These are phyloP conservation scores for Phytophthora megakarya DNA, from an alignment of 352 stramenopile genomes.

Conservation along the genomic window DNA sequence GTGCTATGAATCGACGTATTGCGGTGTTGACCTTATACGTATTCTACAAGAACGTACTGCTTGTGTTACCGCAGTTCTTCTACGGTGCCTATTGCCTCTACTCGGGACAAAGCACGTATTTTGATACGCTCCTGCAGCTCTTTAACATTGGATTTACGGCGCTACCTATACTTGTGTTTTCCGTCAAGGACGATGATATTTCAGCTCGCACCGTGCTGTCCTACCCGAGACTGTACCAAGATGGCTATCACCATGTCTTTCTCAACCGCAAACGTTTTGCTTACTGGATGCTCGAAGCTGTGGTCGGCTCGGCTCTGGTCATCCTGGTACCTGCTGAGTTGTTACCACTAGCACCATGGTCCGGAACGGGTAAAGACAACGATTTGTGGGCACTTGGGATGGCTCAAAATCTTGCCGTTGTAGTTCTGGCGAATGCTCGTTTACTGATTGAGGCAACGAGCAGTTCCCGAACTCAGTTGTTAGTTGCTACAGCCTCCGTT, in stretches of 20 bases:
- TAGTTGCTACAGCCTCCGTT: conserved; percentile 46
- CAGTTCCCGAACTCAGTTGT: conserved; percentile 27
- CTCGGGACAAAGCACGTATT: conserved; percentile 80
- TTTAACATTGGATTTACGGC: conserved; percentile 87
- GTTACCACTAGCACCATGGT: conserved; percentile 51
- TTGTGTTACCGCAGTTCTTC: conserved; percentile 83
- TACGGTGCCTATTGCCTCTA: conserved; percentile 75
- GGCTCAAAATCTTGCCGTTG: conserved; percentile 66
- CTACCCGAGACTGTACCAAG: conserved; percentile 61
- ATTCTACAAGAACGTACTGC: conserved; percentile 90
- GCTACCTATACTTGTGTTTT: conserved; percentile 68
- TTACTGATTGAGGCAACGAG: conserved; percentile 56
- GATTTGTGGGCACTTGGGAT: conserved; percentile 71
- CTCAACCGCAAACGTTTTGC: conserved; percentile 52
- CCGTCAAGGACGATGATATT: conserved; percentile 63
- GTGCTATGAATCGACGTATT: conserved; percentile 75
- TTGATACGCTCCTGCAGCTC: conserved; percentile 74
- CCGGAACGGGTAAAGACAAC: conserved; percentile 56
- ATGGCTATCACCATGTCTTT: conserved; percentile 54
- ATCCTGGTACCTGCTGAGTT: conserved; percentile 50
- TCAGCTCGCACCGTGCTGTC: conserved; percentile 45
- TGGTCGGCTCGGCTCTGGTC: conserved; percentile 53
- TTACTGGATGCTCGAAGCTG: conserved; percentile 67
- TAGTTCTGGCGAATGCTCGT: conserved; percentile 57
- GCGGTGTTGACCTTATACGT: conserved; percentile 77